A percentile compares a stretch with the other conserved stretches of the same genome.
Conservation (phyloP, 164 flowering plant genomes). For the Stephania cephalantha region DNA sequence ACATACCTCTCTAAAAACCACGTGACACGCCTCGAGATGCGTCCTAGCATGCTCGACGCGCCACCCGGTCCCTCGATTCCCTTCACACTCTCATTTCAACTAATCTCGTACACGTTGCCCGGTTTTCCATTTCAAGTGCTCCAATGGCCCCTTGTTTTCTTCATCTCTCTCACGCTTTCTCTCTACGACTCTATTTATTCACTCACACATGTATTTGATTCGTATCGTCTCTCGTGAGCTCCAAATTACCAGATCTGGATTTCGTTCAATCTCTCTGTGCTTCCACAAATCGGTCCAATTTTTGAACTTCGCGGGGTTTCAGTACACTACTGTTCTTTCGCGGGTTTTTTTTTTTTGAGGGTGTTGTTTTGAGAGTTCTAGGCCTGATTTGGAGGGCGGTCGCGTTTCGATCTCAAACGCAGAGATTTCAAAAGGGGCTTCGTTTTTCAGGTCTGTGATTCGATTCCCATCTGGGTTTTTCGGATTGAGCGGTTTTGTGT, state of each 20-base stretch:
- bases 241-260: neutral
- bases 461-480: no score
- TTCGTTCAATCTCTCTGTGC: neutral
- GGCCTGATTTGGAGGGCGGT: neutral
- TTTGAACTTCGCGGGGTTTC: neutral
- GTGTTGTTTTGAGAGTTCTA: no score
- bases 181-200: neutral
- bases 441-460: neutral
- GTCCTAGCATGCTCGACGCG: no score
- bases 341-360: neutral
- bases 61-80: no score
- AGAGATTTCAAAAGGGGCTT: neutral
- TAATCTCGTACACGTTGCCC: neutral
- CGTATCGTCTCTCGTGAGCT: neutral
- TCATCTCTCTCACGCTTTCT: neutral
- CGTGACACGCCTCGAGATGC: no score
- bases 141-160: conserved; percentile 27
- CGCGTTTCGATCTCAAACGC: neutral
- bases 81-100: neutral
- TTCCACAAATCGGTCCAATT: neutral
- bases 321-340: neutral
- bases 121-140: conserved; percentile 4
- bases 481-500: neutral
- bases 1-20: no score
- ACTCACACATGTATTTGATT: neutral